Conservation (phyloP, 2,329 filamentous ascomycete species). For the Phialophora expanda region DNA sequence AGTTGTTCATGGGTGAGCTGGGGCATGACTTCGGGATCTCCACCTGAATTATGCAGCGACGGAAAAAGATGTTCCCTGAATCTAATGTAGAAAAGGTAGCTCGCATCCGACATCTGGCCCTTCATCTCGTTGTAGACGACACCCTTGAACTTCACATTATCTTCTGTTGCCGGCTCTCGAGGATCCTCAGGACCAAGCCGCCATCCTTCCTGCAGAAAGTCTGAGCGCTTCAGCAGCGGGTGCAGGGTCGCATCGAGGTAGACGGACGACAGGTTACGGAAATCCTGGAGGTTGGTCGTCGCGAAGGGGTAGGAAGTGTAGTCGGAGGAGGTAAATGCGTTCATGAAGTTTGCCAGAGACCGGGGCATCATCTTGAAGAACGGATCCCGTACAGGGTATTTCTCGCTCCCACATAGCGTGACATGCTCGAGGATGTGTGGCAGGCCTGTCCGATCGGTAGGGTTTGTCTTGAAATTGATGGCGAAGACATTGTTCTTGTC, state of each 20-base stretch:
- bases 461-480: slow-evolving; percentile 98
- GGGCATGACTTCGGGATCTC: slow-evolving; percentile 94
- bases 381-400: slow-evolving; percentile 97
- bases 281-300: slow-evolving; percentile 94
- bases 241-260: slow-evolving; percentile 94
- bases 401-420: slow-evolving; percentile 91
- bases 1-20: slow-evolving; percentile 91
- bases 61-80: slow-evolving; percentile 96
- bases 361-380: slow-evolving; percentile 99
- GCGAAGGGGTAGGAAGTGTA: slow-evolving; percentile 98
- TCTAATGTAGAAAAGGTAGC: slow-evolving; percentile 92
- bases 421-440: slow-evolving; percentile 98
- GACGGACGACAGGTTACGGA: slow-evolving; percentile 92
- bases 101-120: slow-evolving; percentile 96
- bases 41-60: slow-evolving; percentile 92
- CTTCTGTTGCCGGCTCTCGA: slow-evolving; percentile 51
- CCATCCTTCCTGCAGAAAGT: slow-evolving; percentile 98
- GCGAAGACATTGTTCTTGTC: slow-evolving; percentile 99
- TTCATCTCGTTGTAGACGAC: slow-evolving; percentile 99
- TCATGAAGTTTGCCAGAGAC: slow-evolving; percentile 99
- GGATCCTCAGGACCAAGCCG: slow-evolving; percentile 91
- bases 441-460: slow-evolving; percentile 91
- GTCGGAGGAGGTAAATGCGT: slow-evolving; percentile 94
- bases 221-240: slow-evolving; percentile 84
- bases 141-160: slow-evolving; percentile 80